Conservation (phyloP, 768 basidiomycete species). For the Tephrocybe sp. region DNA sequence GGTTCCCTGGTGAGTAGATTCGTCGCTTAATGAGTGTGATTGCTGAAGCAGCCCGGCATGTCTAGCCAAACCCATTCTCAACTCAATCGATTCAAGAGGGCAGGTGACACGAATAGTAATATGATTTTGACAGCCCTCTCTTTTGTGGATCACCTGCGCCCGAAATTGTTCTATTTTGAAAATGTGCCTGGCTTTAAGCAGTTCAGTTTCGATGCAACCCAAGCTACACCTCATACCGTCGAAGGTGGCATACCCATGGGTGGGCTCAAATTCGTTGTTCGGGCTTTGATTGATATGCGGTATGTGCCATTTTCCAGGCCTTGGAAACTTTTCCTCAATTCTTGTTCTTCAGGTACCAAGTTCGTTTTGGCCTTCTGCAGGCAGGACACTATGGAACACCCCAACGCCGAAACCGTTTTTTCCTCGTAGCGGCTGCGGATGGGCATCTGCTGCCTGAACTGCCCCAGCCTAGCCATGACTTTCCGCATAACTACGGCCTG, state of each 20-base stretch:
- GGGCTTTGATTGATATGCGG: conserved; percentile 67
- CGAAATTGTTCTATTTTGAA: conserved; percentile 46
- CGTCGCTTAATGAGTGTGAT: too few relatives aligned
- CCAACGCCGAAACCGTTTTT: conserved; percentile 54
- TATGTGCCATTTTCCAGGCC: conserved; percentile 26
- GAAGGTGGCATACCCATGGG: conserved; percentile 72
- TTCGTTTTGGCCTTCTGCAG: conserved; percentile 48
- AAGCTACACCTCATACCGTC: conserved; percentile 42
- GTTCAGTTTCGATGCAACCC: conserved; percentile 40
- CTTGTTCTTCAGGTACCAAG: conserved; percentile 46
- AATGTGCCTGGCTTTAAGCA: conserved; percentile 54
- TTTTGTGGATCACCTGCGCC: conserved; percentile 46
- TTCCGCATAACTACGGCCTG: conserved; percentile 41
- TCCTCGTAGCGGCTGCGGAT: conserved; percentile 47
- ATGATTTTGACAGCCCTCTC: conserved; percentile 63
- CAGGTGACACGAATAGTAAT: conserved; percentile 67
- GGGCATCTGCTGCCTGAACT: conserved; percentile 45
- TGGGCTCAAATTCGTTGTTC: conserved; percentile 65
- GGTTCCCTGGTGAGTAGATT: conserved; percentile 69
- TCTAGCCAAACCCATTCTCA: conserved; percentile 71
- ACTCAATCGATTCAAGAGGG: conserved; percentile 70
- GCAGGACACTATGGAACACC: conserved; percentile 59
- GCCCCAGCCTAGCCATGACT: conserved; percentile 58
- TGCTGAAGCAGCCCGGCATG: too few relatives aligned
- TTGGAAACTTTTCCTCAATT: neutral